Conservation (phyloP, 139 green algal species). For the Nannochloris sp. region DNA sequence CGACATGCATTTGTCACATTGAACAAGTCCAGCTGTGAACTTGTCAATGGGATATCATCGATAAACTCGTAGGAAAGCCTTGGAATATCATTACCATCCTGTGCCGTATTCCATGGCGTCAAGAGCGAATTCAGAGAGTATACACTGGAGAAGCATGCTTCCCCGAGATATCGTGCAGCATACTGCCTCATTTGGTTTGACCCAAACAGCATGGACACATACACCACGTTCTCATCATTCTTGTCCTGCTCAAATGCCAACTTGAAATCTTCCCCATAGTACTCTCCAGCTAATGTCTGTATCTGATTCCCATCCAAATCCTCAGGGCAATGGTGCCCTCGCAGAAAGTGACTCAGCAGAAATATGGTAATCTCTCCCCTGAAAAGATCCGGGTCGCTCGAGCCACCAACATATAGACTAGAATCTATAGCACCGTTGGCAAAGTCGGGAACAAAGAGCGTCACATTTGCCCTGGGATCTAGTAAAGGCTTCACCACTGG, state of each 20-base stretch:
- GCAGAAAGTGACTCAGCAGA: background rate
- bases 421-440: background rate
- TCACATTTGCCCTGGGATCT: background rate
- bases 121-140: background rate
- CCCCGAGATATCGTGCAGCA: background rate
- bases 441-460: background rate
- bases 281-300: constrained; percentile 2
- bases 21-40: background rate
- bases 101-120: background rate
- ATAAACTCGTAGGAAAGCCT: background rate
- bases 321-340: background rate
- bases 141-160: background rate
- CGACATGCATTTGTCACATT: background rate
- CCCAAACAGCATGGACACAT: background rate
- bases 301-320: background rate
- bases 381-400: background rate
- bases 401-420: background rate
- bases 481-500: background rate
- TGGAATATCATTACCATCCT: background rate
- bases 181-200: background rate
- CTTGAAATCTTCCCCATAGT: background rate
- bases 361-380: constrained; percentile 2
- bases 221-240: background rate
- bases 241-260: background rate
- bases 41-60: background rate